Conservation (phyloP, 768 basidiomycete species). For the Chalciporus piperatus region DNA sequence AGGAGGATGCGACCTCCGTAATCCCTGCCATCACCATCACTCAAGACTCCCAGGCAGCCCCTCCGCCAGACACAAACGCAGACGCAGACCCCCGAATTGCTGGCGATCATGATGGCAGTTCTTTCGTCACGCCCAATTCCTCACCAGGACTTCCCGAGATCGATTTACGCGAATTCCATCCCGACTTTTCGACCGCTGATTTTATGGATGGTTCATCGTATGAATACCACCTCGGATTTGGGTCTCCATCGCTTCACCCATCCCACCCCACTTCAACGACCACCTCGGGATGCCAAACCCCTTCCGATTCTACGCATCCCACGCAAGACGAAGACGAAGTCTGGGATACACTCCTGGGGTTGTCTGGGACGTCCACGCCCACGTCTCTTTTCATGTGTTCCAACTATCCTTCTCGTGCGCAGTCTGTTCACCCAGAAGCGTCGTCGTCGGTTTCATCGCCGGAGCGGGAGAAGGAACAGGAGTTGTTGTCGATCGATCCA, state of each 20-base stretch:
- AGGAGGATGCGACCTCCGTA: background rate
- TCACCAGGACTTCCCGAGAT: background rate
- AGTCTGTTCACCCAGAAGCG: background rate
- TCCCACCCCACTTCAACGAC: background rate
- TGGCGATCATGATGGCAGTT: background rate
- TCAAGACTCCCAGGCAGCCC: background rate
- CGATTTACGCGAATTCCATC: background rate
- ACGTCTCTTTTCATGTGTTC: slow-evolving; percentile 1
- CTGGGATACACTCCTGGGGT: slow-evolving; percentile 15
- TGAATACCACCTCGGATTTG: background rate
- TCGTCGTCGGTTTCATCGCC: background rate
- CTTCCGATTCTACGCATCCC: slow-evolving; percentile 5
- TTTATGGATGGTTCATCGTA: background rate
- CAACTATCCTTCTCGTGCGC: background rate
- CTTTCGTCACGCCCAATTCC: background rate
- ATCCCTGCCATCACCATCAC: background rate
- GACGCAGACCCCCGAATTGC: background rate
- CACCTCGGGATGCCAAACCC: slow-evolving; percentile 9
- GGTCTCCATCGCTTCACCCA: background rate
- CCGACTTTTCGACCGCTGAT: background rate
- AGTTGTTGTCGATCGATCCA: slow-evolving; percentile 5
- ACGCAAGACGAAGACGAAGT: slow-evolving; percentile 24
- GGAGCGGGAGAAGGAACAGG: too few species aligned
- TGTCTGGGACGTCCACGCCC: slow-evolving; percentile 15
- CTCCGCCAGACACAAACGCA: background rate